Evolutionary conservation across 805 yeast genomes (phyloP), one percentile per base, ranked within the genome.

Genomic region (Kuraishia capsulata): DNA sequence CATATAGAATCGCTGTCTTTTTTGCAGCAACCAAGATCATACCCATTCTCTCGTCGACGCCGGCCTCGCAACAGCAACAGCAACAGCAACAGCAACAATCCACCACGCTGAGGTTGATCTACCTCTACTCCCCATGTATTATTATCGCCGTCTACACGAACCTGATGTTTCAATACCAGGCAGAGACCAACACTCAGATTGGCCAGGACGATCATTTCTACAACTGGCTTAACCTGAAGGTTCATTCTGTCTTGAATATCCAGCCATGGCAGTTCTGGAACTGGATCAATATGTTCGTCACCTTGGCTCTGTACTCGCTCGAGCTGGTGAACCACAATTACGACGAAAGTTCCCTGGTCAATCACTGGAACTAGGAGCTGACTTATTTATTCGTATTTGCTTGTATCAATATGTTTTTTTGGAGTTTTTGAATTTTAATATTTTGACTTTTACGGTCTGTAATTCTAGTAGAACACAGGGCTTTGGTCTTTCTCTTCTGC

Each of bases 241-340:
- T 56, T 30, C 37, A 2, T 20, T 30, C 9, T 35, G 29, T 28
- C 14, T 9, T 20, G 6, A 30, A 34, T 5, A 17, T 72, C 20
- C 77, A 79, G 54, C 81, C 96, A n/a, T 83, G 95, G 86, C 88
- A 87, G 51, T 84, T 92, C 55, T 90, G 98, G 97, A 86, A 89
- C 51, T 90, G 97, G 97, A 74, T 85, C 42, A 90, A 90, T 55
- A 84, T 90, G 66, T 78, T 81, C 47, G 71, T 81, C 38, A 83
- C 95, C 9, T 62, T 92, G 40, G 64, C 77, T n/a, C 65, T 92
- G 20, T 90, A 90, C 58, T 78, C 81, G 23, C 66, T 83, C 35
- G 98, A 90, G 61, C 65, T 90, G 42, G 59, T 78, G 16, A 53
- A 56, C 39, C 56, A 53, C 39, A 55, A 57, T 33, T 59, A 59